Percentiles rank a stretch among this genome's conserved stretches.
phyloP scores from a whole-genome alignment of 305 asterid species.

The Fraxinus floribunda region DNA sequence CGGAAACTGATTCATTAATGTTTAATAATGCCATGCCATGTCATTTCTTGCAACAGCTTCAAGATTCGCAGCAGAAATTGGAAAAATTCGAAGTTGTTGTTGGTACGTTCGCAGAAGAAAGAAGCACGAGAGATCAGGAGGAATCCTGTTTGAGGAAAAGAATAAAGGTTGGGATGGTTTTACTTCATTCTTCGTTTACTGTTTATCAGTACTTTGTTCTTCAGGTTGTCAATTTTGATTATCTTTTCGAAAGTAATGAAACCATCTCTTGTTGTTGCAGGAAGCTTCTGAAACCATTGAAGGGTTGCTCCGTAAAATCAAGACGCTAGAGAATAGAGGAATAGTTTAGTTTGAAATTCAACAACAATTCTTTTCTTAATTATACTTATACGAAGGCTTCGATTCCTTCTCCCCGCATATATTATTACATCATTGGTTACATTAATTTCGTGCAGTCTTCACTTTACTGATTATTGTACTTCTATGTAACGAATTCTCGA shows the following conservation, averaged over 20 bases:
- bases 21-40: neutral
- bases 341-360: neutral
- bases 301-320: conserved; percentile 43
- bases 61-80: conserved; percentile 19
- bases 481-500: neutral
- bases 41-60: conserved; percentile 30
- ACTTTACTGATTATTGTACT: neutral
- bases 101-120: conserved; percentile 40
- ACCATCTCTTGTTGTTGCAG: conserved; percentile 22
- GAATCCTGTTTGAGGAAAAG: conserved; percentile 47
- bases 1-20: neutral
- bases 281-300: conserved; percentile 47
- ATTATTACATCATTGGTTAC: neutral
- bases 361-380: neutral
- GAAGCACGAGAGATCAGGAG: conserved; percentile 38
- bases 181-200: neutral
- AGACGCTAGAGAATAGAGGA: conserved; percentile 28
- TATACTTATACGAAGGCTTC: neutral
- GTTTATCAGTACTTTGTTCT: neutral
- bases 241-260: neutral
- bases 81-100: conserved; percentile 26
- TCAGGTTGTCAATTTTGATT: neutral
- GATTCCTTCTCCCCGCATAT: neutral
- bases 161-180: conserved; percentile 27
- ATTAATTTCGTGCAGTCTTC: neutral